These are phyloP conservation scores for Arthrobotrys musiformis DNA, from an alignment of 2,329 filamentous ascomycete species.

Conservation along the genomic window DNA sequence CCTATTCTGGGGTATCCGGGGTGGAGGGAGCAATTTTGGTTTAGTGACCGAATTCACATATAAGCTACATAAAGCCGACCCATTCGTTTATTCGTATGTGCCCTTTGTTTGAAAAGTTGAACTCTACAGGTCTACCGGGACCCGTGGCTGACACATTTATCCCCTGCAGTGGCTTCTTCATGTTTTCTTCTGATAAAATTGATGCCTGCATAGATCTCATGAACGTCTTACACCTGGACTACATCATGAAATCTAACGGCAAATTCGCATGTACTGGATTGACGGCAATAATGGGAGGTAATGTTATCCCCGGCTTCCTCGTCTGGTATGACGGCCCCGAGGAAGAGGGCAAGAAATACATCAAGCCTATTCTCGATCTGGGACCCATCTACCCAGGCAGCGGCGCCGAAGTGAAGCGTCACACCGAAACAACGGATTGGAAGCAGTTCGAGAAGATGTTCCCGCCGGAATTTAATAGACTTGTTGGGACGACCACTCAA, in stretches of 20 bases:
- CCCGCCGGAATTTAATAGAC: slow-evolving; percentile 43
- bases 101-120: too few species aligned
- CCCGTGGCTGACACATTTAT: neutral
- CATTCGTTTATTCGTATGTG: slow-evolving; percentile 48
- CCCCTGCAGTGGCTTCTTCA: slow-evolving; percentile 19
- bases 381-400: slow-evolving; percentile 25
- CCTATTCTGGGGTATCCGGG: slow-evolving; percentile 70
- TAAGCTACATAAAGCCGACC: slow-evolving; percentile 65
- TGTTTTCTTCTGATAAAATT: slow-evolving; percentile 34
- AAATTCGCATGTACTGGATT: slow-evolving; percentile 37
- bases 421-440: slow-evolving; percentile 38
- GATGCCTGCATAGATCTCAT: slow-evolving; percentile 21
- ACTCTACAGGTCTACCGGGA: neutral
- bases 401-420: slow-evolving; percentile 15
- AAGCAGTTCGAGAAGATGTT: slow-evolving; percentile 23
- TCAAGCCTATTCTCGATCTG: slow-evolving; percentile 30
- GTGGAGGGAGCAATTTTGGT: slow-evolving; percentile 71
- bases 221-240: slow-evolving; percentile 28
- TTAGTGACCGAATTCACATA: slow-evolving; percentile 67
- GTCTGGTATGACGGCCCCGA: slow-evolving; percentile 45
- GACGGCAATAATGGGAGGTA: slow-evolving; percentile 13
- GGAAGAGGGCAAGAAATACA: slow-evolving; percentile 35
- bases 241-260: slow-evolving; percentile 47
- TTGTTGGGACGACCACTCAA: slow-evolving; percentile 38
- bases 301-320: slow-evolving; percentile 31